Percentiles rank a stretch among this genome's conserved stretches.
Conservation (phyloP, 2,329 filamentous ascomycete species). For the Massarina eburnea region DNA sequence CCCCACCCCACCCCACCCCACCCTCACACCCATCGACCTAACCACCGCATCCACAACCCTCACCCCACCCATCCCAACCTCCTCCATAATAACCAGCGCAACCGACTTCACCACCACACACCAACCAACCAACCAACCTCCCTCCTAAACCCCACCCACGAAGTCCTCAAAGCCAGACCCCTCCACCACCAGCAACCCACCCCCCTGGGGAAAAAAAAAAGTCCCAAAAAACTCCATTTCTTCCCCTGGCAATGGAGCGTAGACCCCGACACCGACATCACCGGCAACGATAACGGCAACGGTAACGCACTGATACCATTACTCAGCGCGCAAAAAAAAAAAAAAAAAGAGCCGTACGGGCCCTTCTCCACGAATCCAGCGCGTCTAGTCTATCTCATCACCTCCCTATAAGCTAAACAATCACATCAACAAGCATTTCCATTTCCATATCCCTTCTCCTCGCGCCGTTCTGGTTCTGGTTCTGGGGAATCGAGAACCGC, state of each 20-base stretch:
- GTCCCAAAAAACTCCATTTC: conserved; percentile 42
- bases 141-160: conserved; percentile 60
- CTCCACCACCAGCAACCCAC: no score
- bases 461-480: conserved; percentile 67
- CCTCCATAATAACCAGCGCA: conserved; percentile 61
- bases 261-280: conserved; percentile 67
- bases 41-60: conserved; percentile 29
- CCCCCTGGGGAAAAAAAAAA: conserved; percentile 4
- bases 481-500: conserved; percentile 64
- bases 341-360: no score
- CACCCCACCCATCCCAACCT: conserved; percentile 43
- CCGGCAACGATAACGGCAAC: conserved; percentile 3
- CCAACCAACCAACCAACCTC: conserved; percentile 28
- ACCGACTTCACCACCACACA: conserved; percentile 58
- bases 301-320: conserved; percentile 61
- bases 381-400: no score
- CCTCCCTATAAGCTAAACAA: conserved; percentile 59
- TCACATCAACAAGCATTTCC: conserved; percentile 71
- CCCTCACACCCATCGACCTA: conserved; percentile 45
- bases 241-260: conserved; percentile 76
- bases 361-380: conserved; percentile 27
- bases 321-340: conserved; percentile 68
- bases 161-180: conserved; percentile 55
- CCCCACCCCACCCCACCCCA: no score
- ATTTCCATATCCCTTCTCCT: no score